phyloP scores from a whole-genome alignment of 768 basidiomycete species.

The Russula brevipes region DNA sequence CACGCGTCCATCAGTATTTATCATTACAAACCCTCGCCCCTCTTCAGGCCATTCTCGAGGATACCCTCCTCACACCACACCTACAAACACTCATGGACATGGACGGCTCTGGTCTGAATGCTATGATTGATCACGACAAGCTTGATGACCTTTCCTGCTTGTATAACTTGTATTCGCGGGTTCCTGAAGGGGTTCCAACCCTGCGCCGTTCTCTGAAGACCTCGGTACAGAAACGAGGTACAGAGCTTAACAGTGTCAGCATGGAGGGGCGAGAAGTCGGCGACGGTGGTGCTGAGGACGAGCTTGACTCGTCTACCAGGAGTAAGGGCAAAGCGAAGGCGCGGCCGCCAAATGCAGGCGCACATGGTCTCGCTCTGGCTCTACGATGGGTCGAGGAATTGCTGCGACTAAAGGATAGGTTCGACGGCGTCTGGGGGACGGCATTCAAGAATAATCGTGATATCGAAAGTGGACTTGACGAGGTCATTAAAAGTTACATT shows the following conservation, averaged over 20 bases:
- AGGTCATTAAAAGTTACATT: slow-evolving; percentile 43
- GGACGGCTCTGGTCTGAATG: slow-evolving; percentile 78
- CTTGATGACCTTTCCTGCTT: slow-evolving; percentile 71
- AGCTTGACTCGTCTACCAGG: slow-evolving; percentile 35
- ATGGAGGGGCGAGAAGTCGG: slow-evolving; percentile 34
- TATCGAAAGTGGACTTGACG: slow-evolving; percentile 76
- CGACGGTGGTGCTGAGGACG: slow-evolving; percentile 34
- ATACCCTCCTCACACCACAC: slow-evolving; percentile 72
- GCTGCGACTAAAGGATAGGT: slow-evolving; percentile 85
- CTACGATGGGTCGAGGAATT: slow-evolving; percentile 93
- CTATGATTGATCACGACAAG: slow-evolving; percentile 81
- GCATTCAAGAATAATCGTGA: slow-evolving; percentile 71
- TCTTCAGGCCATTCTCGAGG: slow-evolving; percentile 70
- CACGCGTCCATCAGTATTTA: slow-evolving; percentile 81
- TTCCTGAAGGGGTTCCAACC: slow-evolving; percentile 58
- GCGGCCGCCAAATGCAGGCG: slow-evolving; percentile 35
- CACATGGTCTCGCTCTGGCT: slow-evolving; percentile 55
- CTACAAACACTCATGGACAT: slow-evolving; percentile 69
- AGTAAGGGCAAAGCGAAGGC: slow-evolving; percentile 51
- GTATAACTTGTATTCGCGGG: slow-evolving; percentile 66
- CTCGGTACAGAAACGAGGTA: slow-evolving; percentile 69
- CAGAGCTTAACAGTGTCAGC: slow-evolving; percentile 64
- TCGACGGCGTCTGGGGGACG: slow-evolving; percentile 66
- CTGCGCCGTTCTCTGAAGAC: slow-evolving; percentile 65
- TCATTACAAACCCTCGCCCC: slow-evolving; percentile 64